Evolutionary conservation across 2,329 filamentous ascomycete genomes (phyloP).

Genomic region (Hymenoscyphus occultus): DNA sequence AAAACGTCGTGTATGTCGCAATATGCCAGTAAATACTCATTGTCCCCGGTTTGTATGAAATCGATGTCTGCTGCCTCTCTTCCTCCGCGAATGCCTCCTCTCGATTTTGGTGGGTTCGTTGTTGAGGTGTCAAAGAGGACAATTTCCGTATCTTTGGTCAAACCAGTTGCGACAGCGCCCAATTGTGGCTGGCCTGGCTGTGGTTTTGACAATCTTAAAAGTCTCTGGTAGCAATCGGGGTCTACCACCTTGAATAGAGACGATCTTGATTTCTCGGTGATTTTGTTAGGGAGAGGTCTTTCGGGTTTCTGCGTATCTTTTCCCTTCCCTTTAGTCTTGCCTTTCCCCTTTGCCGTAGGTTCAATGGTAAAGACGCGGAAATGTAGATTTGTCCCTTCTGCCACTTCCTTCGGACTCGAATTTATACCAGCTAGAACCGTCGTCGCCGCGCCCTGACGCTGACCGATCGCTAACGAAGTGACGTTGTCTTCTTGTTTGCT

Average conservation of each 20-base stretch:
- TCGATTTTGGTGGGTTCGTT: conserved; percentile 49
- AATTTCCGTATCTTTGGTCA: conserved; percentile 73
- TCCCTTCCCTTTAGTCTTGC: conserved; percentile 34
- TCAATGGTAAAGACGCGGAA: conserved; percentile 70
- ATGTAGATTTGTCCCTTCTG: conserved; percentile 78
- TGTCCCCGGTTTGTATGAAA: conserved; percentile 58
- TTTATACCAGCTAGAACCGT: conserved; percentile 77
- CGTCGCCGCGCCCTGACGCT: conserved; percentile 50
- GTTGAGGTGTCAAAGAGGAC: conserved; percentile 69
- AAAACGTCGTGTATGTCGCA: conserved; percentile 75
- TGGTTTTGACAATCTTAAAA: conserved; percentile 53
- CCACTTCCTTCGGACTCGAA: conserved; percentile 68
- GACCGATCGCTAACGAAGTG: conserved; percentile 72
- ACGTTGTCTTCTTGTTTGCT: conserved; percentile 86
- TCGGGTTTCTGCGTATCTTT: conserved; percentile 35
- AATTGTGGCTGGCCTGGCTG: conserved; percentile 57
- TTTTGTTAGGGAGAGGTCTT: conserved; percentile 38
- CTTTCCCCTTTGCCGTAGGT: conserved; percentile 27
- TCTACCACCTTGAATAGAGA: conserved; percentile 50
- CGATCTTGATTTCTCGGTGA: conserved; percentile 52
- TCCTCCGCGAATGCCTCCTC: conserved; percentile 49
- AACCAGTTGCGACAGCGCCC: conserved; percentile 74
- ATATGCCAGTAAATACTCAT: conserved; percentile 71
- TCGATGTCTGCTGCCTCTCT: conserved; percentile 68
- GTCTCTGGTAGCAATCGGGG: conserved; percentile 56